Conservation (phyloP, 176 grass and related monocot genomes). For the Triticum dicoccoides region DNA sequence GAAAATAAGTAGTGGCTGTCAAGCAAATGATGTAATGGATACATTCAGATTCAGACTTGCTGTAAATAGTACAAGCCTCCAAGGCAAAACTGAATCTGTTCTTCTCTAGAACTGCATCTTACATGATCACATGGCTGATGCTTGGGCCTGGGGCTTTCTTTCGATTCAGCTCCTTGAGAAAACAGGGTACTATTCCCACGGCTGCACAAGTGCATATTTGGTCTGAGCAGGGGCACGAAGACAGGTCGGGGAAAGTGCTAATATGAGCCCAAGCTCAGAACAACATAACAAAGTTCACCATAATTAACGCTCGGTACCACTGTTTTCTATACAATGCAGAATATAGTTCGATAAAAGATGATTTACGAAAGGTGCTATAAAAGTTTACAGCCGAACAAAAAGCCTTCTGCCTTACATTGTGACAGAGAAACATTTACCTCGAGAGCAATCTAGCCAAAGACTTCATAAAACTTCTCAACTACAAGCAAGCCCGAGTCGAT, state of each 20-base stretch:
- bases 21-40: neutral
- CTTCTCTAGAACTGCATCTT: neutral
- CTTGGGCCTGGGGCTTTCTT: neutral
- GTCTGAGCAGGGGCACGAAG: too few species aligned
- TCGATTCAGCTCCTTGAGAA: neutral
- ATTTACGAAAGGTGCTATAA: neutral
- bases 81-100: neutral
- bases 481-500: conserved; percentile 94
- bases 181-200: too few species aligned
- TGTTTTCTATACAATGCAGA: too few species aligned
- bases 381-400: conserved; percentile 14
- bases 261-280: too few species aligned
- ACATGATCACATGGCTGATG: neutral
- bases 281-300: too few species aligned
- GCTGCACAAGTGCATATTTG: too few species aligned
- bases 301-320: too few species aligned
- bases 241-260: too few species aligned
- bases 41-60: neutral
- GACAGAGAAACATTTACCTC: conserved; percentile 36
- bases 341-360: too few species aligned
- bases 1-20: neutral
- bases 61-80: neutral
- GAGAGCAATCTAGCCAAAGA: conserved; percentile 63
- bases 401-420: conserved; percentile 17
- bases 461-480: conserved; percentile 95